phyloP scores from a whole-genome alignment of 768 basidiomycete genomes.

The Cystofilobasidium ferigula region DNA sequence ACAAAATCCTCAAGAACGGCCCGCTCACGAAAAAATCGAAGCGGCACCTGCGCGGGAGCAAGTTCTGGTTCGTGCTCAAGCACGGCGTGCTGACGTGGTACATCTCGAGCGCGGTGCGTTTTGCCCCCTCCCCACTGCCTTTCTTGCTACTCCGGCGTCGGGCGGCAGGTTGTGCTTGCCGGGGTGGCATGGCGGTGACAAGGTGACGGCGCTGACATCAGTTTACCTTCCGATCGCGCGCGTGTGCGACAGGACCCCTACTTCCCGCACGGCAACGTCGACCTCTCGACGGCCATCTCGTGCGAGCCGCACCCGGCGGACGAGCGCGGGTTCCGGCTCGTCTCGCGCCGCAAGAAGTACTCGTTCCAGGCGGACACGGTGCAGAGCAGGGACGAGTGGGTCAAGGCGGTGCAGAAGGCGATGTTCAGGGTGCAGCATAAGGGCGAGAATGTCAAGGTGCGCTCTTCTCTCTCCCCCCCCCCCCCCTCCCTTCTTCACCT shows the following conservation, averaged over 20 bases:
- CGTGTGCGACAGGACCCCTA: conserved; percentile 66
- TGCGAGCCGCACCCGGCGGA: conserved; percentile 79
- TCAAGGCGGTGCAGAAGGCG: conserved; percentile 80
- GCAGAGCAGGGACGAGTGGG: conserved; percentile 51
- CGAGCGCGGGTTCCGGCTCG: conserved; percentile 59
- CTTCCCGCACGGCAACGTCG: conserved; percentile 92
- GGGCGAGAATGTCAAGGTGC: conserved; percentile 87
- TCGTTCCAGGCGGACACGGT: conserved; percentile 35
- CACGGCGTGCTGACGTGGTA: conserved; percentile 96
- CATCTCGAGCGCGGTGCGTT: conserved; percentile 71
- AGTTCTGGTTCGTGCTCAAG: conserved; percentile 93
- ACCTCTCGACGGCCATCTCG: conserved; percentile 79
- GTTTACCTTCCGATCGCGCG: background rate
- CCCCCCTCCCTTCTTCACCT: conserved; percentile 21
- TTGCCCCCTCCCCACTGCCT: background rate
- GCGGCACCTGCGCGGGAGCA: conserved; percentile 73
- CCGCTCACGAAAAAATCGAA: conserved; percentile 76
- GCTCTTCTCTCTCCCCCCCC: background rate
- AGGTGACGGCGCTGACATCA: too few species aligned
- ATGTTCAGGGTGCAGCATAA: conserved; percentile 94
- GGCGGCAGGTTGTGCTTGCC: background rate
- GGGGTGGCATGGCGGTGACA: too few species aligned
- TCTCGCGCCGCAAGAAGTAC: conserved; percentile 46
- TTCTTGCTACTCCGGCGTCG: background rate
- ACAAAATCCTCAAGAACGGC: conserved; percentile 85